Base-by-base conservation (phyloP, 2,329 filamentous ascomycete species). In the Alternaria viburni region DNA sequence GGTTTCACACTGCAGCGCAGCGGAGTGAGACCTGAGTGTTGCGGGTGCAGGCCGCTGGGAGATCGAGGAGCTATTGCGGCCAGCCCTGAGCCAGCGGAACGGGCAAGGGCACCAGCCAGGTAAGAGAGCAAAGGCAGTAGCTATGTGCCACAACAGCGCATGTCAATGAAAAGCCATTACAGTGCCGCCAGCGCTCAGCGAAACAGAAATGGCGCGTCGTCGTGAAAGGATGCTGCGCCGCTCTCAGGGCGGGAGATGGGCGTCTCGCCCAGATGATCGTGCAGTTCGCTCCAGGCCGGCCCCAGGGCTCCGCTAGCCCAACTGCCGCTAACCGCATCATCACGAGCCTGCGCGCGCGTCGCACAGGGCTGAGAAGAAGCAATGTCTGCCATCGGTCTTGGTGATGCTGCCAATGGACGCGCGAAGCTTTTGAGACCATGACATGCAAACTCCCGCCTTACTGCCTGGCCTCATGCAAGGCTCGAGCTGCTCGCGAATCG, bases 391-490 rank as follows among this genome's bases (percentile, higher is more conserved):
- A 54, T 46, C 32, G 21, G 23, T 26, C 43, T 54, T 52, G 47
- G 41, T 21, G 26, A 54, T 36, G 49, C 30, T 59, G 11, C 43
- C 36, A 47, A 51, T 46, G 9, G 28, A 26, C 21, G 26, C 19
- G 45, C 50, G 13, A 30, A 46, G 36, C 36, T 26, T 50, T 26
- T 50, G 41, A 52, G 36, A 19, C 57, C 26, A 60, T 54, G 54
- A 28, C 28, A 61, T 32, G 30, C 30, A 26, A 41, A 57, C 44
- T 30, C n/a, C 44, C 49, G 49, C 17, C 15, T 51, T 30, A 26
- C 11, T 36, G 57, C 57, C 54, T 52, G 47, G 62, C 63, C 62
- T 69, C 70, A 73, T 68, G 73, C 72, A 74, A 71, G 47, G 59
- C 36, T 41, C 49, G 71, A 72, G 63, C 59, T 57, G 8, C 57